Evolutionary conservation across 176 grass and related monocot genomes (phyloP).

Genomic region (Oryza glumipatula): DNA sequence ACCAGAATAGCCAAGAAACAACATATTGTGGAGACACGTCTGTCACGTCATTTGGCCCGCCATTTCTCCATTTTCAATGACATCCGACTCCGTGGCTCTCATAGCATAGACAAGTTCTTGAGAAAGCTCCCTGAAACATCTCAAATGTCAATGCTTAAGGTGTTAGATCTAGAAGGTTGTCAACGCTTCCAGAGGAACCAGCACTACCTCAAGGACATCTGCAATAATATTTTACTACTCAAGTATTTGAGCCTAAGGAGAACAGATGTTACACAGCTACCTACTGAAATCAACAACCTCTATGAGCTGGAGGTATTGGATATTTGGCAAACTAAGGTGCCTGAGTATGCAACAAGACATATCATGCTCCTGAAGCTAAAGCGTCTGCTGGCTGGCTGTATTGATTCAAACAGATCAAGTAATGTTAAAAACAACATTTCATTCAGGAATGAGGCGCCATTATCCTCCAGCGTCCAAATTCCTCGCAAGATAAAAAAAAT

Average conservation of each 20-base stretch:
- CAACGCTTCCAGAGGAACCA: background rate
- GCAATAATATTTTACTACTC: slow-evolving; percentile 7
- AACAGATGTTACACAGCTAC: slow-evolving; percentile 11
- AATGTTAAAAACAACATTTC: background rate
- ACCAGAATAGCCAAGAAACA: slow-evolving; percentile 1
- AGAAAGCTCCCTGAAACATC: background rate
- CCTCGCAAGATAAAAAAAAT: slow-evolving; percentile 1
- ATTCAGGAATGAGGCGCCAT: too few relatives aligned
- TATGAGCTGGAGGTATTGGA: slow-evolving; percentile 37
- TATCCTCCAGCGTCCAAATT: background rate
- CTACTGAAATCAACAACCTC: slow-evolving; percentile 36
- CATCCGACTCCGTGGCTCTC: background rate
- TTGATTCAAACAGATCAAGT: background rate
- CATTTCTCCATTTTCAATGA: slow-evolving; percentile 39
- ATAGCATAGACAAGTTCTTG: background rate
- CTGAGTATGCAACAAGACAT: background rate
- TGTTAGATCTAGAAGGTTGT: slow-evolving; percentile 30
- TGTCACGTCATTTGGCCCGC: slow-evolving; percentile 19
- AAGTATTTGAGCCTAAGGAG: slow-evolving; percentile 33
- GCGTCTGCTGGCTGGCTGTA: slow-evolving; percentile 35
- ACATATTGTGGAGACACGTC: background rate
- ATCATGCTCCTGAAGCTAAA: slow-evolving; percentile 23
- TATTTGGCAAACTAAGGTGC: slow-evolving; percentile 17
- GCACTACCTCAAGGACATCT: slow-evolving; percentile 11
- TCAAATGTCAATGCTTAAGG: slow-evolving; percentile 25